These are phyloP conservation scores for Triglochin maritima DNA, from an alignment of 106 monocot species.

Conservation along the genomic window DNA sequence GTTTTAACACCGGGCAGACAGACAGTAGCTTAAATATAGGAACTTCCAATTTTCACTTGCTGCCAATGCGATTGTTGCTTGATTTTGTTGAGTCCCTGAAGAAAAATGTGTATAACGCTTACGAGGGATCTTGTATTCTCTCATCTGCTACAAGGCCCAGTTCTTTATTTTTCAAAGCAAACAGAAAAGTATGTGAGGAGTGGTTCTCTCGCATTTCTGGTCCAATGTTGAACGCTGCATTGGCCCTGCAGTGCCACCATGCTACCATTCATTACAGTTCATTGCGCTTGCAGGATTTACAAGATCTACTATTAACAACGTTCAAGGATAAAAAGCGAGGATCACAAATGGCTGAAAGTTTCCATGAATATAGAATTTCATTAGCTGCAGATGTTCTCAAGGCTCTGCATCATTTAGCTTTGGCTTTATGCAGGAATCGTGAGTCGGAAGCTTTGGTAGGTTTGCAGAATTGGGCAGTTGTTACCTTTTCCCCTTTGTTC, in stretches of 20 bases:
- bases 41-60: slow-evolving; percentile 50
- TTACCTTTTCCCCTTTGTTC: slow-evolving; percentile 49
- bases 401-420: slow-evolving; percentile 55
- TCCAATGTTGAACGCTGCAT: slow-evolving; percentile 95
- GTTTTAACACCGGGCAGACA: slow-evolving; percentile 46
- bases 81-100: slow-evolving; percentile 91
- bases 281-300: slow-evolving; percentile 59
- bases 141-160: slow-evolving; percentile 42
- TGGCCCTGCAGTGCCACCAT: slow-evolving; percentile 67
- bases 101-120: slow-evolving; percentile 96
- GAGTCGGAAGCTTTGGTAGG: slow-evolving; percentile 80
- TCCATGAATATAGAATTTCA: slow-evolving; percentile 25
- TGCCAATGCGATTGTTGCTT: slow-evolving; percentile 84
- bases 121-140: slow-evolving; percentile 82
- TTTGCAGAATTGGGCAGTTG: slow-evolving; percentile 65
- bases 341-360: slow-evolving; percentile 24
- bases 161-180: slow-evolving; percentile 87
- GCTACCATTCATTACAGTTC: slow-evolving; percentile 64
- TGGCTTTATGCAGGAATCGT: slow-evolving; percentile 66
- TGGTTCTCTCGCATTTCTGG: slow-evolving; percentile 99
- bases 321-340: slow-evolving; percentile 45
- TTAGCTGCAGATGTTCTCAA: slow-evolving; percentile 59
- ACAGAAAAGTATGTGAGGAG: slow-evolving; percentile 95
- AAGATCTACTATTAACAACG: slow-evolving; percentile 28
- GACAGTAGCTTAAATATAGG: slow-evolving; percentile 40